Percentiles rank a stretch among this genome's conserved stretches.
phyloP scores from a whole-genome alignment of 495 filamentous ascomycete genomes.

The Hypoxylon lienhwacheense region DNA sequence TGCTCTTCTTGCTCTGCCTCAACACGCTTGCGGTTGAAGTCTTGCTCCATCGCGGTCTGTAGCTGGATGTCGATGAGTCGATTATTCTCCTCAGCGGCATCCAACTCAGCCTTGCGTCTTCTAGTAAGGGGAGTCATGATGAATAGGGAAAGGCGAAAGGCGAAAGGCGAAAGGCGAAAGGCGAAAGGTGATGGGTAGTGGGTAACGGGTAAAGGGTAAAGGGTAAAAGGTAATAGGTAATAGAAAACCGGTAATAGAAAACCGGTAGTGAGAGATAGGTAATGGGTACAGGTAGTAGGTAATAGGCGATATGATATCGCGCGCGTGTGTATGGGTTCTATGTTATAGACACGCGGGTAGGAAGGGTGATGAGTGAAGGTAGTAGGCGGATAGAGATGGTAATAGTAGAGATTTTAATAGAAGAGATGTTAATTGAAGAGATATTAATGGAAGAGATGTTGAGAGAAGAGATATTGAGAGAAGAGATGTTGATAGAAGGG shows the following conservation, averaged over 20 bases:
- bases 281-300: too few species aligned
- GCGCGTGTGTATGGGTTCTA: too few species aligned
- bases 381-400: too few species aligned
- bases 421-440: too few species aligned
- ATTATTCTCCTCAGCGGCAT: conserved; percentile 1
- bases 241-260: not conserved
- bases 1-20: not conserved
- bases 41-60: not conserved
- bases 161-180: not conserved
- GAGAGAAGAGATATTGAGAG: too few species aligned
- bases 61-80: not conserved
- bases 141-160: not conserved
- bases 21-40: not conserved
- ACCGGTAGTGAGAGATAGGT: too few species aligned
- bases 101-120: conserved; percentile 26
- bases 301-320: not conserved
- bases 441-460: too few species aligned
- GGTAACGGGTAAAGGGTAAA: not conserved
- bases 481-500: too few species aligned
- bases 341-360: too few species aligned
- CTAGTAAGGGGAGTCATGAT: conserved; percentile 24
- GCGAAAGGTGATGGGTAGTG: not conserved
- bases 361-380: too few species aligned
- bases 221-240: not conserved
- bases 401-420: too few species aligned